Base-by-base conservation (phyloP, 2,329 filamentous ascomycete genomes). In the Fusarium euwallaceae region DNA sequence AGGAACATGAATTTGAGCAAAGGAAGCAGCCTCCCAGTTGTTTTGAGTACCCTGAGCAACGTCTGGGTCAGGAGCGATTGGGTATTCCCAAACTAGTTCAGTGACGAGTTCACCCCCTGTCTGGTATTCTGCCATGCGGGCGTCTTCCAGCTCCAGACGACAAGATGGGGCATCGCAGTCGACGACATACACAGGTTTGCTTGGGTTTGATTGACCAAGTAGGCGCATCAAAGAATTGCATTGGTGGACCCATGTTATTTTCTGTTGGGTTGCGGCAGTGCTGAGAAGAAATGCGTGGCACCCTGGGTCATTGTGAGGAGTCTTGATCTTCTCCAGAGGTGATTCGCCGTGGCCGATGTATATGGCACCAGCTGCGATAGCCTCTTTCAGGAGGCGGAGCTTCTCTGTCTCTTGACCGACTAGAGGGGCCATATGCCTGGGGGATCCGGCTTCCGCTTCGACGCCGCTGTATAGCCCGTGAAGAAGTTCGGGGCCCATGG, bases 301-400 rank as follows among this genome's bases (percentile, higher is more conserved):
- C 2, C 27, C 27, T n/a, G 41, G 43, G 20, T 48, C 48, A 22
- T 53, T 39, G 1, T 14, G 22, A 9, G 48, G 45, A 0, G 59
- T 10, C 12, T 4, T 39, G 12, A 65, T 17, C 9, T 45, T 48
- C 0, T 43, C 51, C 0, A 61, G 37, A 24, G 68, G 60, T 4
- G 69, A 39, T 0, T 64, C 75, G 12, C 77, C 77, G 45, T 70
- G 53, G 3, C 73, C 68, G 4, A 78, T 61, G 22, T 77, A 77
- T 6, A 59, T 37, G 11, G 73, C 71, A 4, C 71, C 73, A 1
- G n/a, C 14, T 3, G 14, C 8, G 2, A 53, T 9, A 16, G 53
- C 51, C 1, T 37, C 16, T 7, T 45, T 4, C 3, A 77, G 37
- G 17, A 77, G 64, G 3, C 36, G 39, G 12, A 77, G 67, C 32